phyloP scores from a whole-genome alignment of 2,329 filamentous ascomycete species.

The Trichoderma simmonsii region DNA sequence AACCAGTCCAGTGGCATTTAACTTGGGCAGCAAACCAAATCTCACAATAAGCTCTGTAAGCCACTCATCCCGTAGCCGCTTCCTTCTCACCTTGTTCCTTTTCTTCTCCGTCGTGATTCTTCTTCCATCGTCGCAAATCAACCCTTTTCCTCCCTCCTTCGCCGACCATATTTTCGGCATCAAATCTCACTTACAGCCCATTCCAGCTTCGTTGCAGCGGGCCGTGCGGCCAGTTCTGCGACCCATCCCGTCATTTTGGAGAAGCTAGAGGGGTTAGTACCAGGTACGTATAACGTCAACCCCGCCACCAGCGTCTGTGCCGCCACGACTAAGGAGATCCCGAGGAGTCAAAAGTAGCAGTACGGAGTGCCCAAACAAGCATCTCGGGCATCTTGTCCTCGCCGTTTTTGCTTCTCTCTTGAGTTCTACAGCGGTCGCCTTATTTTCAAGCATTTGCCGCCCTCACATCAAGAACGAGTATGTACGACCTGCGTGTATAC shows the following conservation, averaged over 20 bases:
- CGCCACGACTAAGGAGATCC: not conserved
- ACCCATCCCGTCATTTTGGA: constrained; percentile 17
- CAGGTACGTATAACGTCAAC: not conserved
- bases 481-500: not conserved
- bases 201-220: constrained; percentile 11
- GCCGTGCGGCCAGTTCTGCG: constrained; percentile 25
- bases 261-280: constrained; percentile 13
- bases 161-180: not conserved
- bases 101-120: not conserved
- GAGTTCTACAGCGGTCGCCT: not conserved
- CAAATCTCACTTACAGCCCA: not conserved
- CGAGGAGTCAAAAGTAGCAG: not conserved
- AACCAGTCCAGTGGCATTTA: not conserved
- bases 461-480: not conserved
- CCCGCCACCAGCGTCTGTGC: constrained; percentile 14
- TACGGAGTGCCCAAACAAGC: not conserved
- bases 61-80: not conserved
- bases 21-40: constrained; percentile 1
- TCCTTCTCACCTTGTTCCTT: not conserved
- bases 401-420: not conserved
- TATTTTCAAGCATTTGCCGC: not conserved
- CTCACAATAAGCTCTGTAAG: constrained; percentile 1
- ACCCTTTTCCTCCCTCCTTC: not conserved
- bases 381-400: not conserved
- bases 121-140: not conserved